Conservation (phyloP, 768 basidiomycete species). For the Suillus fuscotomentosus region DNA sequence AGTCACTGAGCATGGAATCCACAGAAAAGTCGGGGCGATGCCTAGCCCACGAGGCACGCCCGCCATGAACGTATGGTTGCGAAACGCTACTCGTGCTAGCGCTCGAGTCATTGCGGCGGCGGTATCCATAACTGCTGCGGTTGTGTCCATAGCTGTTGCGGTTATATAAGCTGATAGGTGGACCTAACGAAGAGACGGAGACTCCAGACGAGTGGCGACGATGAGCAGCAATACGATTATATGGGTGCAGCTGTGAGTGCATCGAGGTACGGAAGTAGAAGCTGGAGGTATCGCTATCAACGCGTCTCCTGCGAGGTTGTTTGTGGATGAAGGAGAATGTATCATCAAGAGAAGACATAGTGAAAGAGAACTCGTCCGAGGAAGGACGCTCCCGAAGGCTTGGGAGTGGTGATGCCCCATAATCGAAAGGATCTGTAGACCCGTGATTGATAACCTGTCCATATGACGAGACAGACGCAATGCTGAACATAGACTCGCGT, state of each 20-base stretch:
- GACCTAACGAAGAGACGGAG: conserved; percentile 52
- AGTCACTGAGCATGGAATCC: conserved; percentile 68
- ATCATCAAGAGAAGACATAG: conserved; percentile 62
- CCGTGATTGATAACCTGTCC: conserved; percentile 66
- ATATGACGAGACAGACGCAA: conserved; percentile 79
- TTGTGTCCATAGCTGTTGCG: conserved; percentile 58
- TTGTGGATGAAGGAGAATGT: conserved; percentile 63
- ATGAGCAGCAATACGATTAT: conserved; percentile 42
- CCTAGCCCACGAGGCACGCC: conserved; percentile 58
- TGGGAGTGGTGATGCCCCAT: conserved; percentile 40
- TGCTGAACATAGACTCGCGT: conserved; percentile 66
- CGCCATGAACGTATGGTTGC: conserved; percentile 53
- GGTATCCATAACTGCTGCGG: conserved; percentile 48
- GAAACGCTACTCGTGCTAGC: conserved; percentile 58
- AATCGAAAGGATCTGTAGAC: conserved; percentile 71
- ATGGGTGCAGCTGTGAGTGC: conserved; percentile 27
- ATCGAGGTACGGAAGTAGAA: conserved; percentile 59
- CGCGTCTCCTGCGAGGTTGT: conserved; percentile 44
- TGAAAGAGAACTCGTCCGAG: conserved; percentile 58
- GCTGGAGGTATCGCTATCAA: conserved; percentile 76
- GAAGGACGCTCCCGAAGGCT: conserved; percentile 53
- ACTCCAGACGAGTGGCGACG: conserved; percentile 62
- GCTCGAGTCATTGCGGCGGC: conserved; percentile 57
- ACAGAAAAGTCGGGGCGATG: conserved; percentile 56
- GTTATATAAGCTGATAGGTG: conserved; percentile 74